phyloP scores from a whole-genome alignment of 306 rosid genomes.

The Cucurbita argyrosperma region DNA sequence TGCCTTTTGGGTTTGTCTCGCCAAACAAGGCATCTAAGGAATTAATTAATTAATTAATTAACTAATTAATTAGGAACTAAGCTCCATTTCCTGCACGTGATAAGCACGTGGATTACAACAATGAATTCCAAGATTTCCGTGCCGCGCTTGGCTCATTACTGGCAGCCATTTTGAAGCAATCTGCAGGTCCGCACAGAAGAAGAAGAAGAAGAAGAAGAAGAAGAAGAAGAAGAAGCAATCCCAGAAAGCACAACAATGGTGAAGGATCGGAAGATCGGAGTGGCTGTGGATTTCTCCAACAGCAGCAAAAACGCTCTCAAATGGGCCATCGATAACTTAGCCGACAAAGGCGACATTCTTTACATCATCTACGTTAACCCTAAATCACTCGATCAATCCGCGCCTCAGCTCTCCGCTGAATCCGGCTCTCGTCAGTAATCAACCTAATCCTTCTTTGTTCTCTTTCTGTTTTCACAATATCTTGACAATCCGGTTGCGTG shows the following conservation, averaged over 20 bases:
- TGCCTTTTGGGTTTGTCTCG: no score
- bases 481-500: background rate
- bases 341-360: slow-evolving; percentile 67
- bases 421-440: slow-evolving; percentile 58
- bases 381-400: slow-evolving; percentile 27
- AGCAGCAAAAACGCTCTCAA: slow-evolving; percentile 72
- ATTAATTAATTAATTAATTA: no score
- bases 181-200: background rate
- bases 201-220: background rate
- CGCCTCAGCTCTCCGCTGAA: slow-evolving; percentile 30
- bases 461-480: background rate
- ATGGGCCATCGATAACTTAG: slow-evolving; percentile 75
- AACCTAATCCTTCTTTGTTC: background rate
- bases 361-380: slow-evolving; percentile 45
- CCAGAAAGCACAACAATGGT: slow-evolving; percentile 28
- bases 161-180: no score
- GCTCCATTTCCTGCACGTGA: no score
- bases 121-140: no score
- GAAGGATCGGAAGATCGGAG: slow-evolving; percentile 60
- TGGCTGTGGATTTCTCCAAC: slow-evolving; percentile 70
- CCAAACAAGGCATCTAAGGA: no score
- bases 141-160: no score
- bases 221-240: background rate
- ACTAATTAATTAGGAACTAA: no score
- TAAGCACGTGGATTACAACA: no score